Evolutionary conservation across 495 filamentous ascomycete genomes (phyloP).

Genomic region (Neurospora discreta): DNA sequence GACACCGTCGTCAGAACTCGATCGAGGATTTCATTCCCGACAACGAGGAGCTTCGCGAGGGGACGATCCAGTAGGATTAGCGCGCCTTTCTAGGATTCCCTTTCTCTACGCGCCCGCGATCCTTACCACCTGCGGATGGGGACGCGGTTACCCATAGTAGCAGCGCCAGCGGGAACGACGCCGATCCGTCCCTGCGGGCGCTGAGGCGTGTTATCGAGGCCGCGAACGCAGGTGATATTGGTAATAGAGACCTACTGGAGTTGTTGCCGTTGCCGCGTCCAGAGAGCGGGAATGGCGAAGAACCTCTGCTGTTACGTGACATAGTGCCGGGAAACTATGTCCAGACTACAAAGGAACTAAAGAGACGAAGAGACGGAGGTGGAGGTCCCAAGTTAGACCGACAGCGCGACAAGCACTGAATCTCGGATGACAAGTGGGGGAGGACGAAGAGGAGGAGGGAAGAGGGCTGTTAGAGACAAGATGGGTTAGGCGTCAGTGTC

Average conservation of each 20-base stretch:
- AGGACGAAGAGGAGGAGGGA: background rate
- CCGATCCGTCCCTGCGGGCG: background rate
- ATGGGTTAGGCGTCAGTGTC: background rate
- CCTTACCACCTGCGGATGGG: background rate
- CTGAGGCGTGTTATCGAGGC: background rate
- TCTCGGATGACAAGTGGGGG: background rate
- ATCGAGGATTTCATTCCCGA: constrained; percentile 24
- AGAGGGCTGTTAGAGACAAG: background rate
- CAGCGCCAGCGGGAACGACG: background rate
- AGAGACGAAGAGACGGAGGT: background rate
- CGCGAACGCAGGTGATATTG: background rate
- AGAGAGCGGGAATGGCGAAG: background rate
- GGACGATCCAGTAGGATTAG: constrained; percentile 20
- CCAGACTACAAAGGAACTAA: background rate
- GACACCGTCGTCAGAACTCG: constrained; percentile 8
- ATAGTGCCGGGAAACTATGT: background rate
- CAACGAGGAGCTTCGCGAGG: constrained; percentile 21
- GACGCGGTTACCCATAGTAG: background rate
- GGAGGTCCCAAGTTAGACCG: background rate
- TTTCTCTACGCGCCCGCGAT: background rate
- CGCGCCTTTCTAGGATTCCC: background rate
- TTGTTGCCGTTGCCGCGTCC: background rate
- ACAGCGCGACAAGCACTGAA: background rate
- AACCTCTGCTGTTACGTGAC: background rate
- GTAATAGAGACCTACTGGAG: background rate